phyloP scores from a whole-genome alignment of 164 flowering plant genomes.

The Piper betle region DNA sequence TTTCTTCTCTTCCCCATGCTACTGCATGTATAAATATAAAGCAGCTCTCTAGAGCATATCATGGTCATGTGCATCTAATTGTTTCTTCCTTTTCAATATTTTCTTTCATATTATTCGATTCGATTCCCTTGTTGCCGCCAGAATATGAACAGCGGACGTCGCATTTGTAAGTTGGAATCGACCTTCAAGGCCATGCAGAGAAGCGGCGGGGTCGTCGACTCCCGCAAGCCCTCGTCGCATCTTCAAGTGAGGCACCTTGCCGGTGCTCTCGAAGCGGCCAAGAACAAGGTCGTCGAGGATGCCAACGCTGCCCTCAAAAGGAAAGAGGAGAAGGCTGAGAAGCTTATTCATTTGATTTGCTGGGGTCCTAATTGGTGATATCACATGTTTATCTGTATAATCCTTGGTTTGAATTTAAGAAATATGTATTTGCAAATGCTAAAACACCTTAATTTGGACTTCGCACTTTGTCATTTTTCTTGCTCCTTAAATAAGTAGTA shows the following conservation, averaged over 20 bases:
- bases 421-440: too few relatives aligned
- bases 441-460: too few relatives aligned
- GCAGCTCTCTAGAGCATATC: not conserved
- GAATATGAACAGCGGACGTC: conserved; percentile 3
- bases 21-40: not conserved
- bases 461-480: too few relatives aligned
- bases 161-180: conserved; percentile 3
- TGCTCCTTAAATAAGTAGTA: too few relatives aligned
- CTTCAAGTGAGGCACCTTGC: conserved; percentile 3
- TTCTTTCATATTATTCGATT: not conserved
- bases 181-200: conserved; percentile 7
- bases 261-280: not conserved
- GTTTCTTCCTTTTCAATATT: not conserved
- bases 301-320: conserved; percentile 6
- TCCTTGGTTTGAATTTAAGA: too few relatives aligned
- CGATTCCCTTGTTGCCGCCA: not conserved
- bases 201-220: conserved; percentile 2
- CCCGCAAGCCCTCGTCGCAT: conserved; percentile 3
- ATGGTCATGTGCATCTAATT: not conserved
- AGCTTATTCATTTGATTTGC: conserved; percentile 14
- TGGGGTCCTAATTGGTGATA: conserved; percentile 22
- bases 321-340: conserved; percentile 12
- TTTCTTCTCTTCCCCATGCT: not conserved
- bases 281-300: conserved; percentile 1
- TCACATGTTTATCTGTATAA: not conserved